Evolutionary conservation across 2,329 filamentous ascomycete genomes (phyloP).

Genomic region (Fusarium devonianum): DNA sequence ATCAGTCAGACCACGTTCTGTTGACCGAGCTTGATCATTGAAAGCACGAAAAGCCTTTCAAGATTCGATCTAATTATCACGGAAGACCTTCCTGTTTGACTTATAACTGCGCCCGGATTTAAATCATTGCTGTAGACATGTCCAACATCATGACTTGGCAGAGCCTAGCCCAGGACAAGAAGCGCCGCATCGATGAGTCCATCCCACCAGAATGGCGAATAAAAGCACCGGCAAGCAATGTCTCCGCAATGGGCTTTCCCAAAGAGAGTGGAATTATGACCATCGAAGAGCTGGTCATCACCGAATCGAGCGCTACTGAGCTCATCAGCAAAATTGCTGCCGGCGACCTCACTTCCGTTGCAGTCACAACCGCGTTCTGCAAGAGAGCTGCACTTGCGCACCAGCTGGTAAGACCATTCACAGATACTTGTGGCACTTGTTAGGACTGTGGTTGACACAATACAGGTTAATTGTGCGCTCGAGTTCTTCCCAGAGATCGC

Average conservation of each 20-base stretch:
- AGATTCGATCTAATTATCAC: too few relatives aligned
- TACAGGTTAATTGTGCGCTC: slow-evolving; percentile 53
- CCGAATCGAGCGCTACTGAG: slow-evolving; percentile 55
- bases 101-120: too few relatives aligned
- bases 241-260: slow-evolving; percentile 12
- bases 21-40: too few relatives aligned
- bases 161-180: slow-evolving; percentile 13
- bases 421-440: background rate
- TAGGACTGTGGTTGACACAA: background rate
- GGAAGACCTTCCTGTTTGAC: too few relatives aligned
- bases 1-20: too few relatives aligned
- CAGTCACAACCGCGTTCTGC: slow-evolving; percentile 61
- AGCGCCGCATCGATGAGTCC: slow-evolving; percentile 12
- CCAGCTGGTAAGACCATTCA: slow-evolving; percentile 52
- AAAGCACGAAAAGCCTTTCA: too few relatives aligned
- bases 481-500: slow-evolving; percentile 59
- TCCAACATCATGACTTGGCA: slow-evolving; percentile 16
- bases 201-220: slow-evolving; percentile 21
- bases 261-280: slow-evolving; percentile 55
- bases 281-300: slow-evolving; percentile 60
- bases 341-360: slow-evolving; percentile 48
- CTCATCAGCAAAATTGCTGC: slow-evolving; percentile 46
- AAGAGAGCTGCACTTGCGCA: slow-evolving; percentile 60
- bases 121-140: too few relatives aligned
- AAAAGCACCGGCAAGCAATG: background rate